phyloP scores from a whole-genome alignment of 2,329 filamentous ascomycete species.

The Colletotrichum caudatum region DNA sequence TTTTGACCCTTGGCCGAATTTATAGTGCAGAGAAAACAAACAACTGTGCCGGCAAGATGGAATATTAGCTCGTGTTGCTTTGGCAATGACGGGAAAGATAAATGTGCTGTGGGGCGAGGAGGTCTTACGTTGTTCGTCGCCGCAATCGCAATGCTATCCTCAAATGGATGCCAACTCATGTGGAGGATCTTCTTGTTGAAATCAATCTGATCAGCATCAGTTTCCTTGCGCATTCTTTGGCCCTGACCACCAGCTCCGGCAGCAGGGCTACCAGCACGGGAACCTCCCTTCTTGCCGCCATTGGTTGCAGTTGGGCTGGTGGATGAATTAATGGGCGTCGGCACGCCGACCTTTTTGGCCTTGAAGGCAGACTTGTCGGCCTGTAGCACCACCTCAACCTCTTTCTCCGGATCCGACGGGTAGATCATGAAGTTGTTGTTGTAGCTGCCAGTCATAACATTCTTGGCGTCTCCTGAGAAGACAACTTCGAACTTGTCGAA shows the following conservation, averaged over 20 bases:
- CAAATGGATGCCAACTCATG: conserved; percentile 99
- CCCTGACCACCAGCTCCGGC: conserved; percentile 74
- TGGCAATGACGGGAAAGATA: no score
- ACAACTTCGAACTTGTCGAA: conserved; percentile 99
- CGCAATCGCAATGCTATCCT: conserved; percentile 99
- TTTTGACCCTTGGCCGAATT: conserved; percentile 25
- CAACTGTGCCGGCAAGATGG: conserved; percentile 60
- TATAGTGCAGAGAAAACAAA: conserved; percentile 85
- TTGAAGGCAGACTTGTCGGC: conserved; percentile 99
- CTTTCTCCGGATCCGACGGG: conserved; percentile 93
- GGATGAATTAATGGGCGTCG: conserved; percentile 91
- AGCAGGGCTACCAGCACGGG: conserved; percentile 88
- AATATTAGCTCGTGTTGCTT: neutral
- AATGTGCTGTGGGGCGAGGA: neutral
- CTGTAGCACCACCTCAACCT: conserved; percentile 96
- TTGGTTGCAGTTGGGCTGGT: conserved; percentile 78
- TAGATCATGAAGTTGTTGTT: conserved; percentile 99
- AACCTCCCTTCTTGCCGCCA: conserved; percentile 86
- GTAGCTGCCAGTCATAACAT: conserved; percentile 99
- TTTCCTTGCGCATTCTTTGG: conserved; percentile 98
- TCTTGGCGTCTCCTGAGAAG: conserved; percentile 97
- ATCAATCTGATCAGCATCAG: conserved; percentile 98
- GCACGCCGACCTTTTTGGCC: conserved; percentile 98
- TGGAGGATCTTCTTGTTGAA: conserved; percentile 99
- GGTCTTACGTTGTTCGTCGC: conserved; percentile 97